A percentile compares a stretch with the other conserved stretches of the same genome.
phyloP scores from a whole-genome alignment of 768 basidiomycete genomes.

The Amanita brunnescens region DNA sequence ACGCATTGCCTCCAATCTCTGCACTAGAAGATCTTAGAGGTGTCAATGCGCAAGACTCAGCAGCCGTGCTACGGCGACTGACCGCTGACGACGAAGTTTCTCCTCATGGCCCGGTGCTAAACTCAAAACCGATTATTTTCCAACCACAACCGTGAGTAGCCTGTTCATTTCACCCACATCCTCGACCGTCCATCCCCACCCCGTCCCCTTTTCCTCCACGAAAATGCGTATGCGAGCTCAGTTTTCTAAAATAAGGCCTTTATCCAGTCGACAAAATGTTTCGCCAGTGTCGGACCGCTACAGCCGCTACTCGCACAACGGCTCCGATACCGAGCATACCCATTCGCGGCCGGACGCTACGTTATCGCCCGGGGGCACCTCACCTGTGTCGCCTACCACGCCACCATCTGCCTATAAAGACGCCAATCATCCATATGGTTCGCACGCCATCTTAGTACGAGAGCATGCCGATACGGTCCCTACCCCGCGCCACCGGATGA shows the following conservation, averaged over 20 bases:
- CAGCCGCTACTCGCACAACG: slow-evolving; percentile 22
- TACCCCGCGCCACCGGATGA: slow-evolving; percentile 4
- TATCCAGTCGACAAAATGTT: background rate
- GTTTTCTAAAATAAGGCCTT: background rate
- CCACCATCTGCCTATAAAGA: slow-evolving; percentile 36
- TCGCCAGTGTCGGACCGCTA: background rate
- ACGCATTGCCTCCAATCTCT: slow-evolving; percentile 61
- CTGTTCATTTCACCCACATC: slow-evolving; percentile 10
- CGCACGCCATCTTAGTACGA: slow-evolving; percentile 9
- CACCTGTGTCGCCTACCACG: slow-evolving; percentile 47
- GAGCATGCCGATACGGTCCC: slow-evolving; percentile 1
- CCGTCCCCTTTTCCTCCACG: background rate
- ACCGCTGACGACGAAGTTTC: slow-evolving; percentile 41
- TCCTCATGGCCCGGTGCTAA: slow-evolving; percentile 7
- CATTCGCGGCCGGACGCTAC: background rate
- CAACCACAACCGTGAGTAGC: slow-evolving; percentile 5
- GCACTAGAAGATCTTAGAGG: slow-evolving; percentile 58
- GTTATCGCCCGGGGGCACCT: slow-evolving; percentile 37
- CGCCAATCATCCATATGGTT: slow-evolving; percentile 6
- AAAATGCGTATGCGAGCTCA: slow-evolving; percentile 2
- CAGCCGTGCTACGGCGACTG: slow-evolving; percentile 59
- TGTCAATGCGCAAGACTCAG: slow-evolving; percentile 43
- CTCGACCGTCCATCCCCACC: slow-evolving; percentile 11
- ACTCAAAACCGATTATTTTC: background rate
- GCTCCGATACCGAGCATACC: background rate